Evolutionary conservation across 306 rosid species (phyloP).

Genomic region (Quercus berberidifolia): DNA sequence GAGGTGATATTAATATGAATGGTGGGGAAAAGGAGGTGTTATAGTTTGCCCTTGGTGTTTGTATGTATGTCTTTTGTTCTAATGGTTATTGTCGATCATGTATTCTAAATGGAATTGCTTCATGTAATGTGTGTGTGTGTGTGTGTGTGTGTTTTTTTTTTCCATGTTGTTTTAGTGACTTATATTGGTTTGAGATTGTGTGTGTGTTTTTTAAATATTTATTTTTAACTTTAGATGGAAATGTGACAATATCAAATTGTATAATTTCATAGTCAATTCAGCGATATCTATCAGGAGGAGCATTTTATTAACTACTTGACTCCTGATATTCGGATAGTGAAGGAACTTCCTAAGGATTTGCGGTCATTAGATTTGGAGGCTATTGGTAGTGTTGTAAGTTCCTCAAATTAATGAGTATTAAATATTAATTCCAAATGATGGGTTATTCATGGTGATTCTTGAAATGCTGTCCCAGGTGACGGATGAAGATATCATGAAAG

Average conservation of each 20-base stretch:
- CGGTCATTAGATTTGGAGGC: conserved; percentile 86
- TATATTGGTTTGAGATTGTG: conserved; percentile 2
- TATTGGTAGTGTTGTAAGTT: conserved; percentile 78
- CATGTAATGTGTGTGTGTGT: conserved; percentile 8
- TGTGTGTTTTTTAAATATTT: too few species aligned
- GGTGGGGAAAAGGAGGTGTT: neutral
- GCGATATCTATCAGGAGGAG: conserved; percentile 90
- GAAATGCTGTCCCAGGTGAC: conserved; percentile 62
- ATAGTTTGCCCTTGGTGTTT: neutral
- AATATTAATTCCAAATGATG: conserved; percentile 8
- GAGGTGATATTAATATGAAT: neutral
- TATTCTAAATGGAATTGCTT: conserved; percentile 9
- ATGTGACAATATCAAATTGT: conserved; percentile 34
- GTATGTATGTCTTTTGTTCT: neutral
- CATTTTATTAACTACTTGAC: conserved; percentile 80
- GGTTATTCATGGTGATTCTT: conserved; percentile 21
- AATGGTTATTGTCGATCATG: neutral
- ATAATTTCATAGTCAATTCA: conserved; percentile 74
- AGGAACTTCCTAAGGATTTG: conserved; percentile 78
- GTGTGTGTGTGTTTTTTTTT: neutral
- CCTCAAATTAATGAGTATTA: conserved; percentile 1
- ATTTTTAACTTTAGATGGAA: conserved; percentile 26
- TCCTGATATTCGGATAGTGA: conserved; percentile 90
- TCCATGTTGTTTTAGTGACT: neutral
- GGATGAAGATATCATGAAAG: conserved; percentile 79